phyloP scores from a whole-genome alignment of 495 filamentous ascomycete genomes.

The Podospora didyma region DNA sequence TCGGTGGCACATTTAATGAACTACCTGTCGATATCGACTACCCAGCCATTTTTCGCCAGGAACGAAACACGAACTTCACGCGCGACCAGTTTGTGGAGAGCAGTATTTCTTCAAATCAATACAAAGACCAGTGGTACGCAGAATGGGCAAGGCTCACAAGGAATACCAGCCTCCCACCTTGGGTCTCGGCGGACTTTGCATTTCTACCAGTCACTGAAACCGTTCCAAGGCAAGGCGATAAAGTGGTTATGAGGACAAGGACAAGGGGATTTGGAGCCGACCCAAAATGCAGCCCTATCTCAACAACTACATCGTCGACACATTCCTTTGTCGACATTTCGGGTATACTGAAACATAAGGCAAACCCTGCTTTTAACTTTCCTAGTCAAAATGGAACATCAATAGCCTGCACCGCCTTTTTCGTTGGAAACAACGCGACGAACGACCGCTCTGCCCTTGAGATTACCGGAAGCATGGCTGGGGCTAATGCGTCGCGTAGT shows the following conservation, averaged over 20 bases:
- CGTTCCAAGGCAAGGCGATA: not conserved
- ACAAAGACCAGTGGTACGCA: conserved; percentile 23
- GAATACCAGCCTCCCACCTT: conserved; percentile 27
- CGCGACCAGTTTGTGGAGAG: too few species aligned
- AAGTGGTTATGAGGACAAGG: not conserved
- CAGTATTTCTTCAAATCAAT: too few species aligned
- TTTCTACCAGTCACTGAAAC: conserved; percentile 33
- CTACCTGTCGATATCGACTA: not conserved
- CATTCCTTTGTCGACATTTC: too few species aligned
- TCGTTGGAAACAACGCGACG: too few species aligned
- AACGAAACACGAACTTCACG: not conserved
- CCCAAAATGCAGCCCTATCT: not conserved
- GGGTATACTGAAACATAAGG: too few species aligned
- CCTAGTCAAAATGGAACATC: too few species aligned
- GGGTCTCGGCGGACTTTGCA: conserved; percentile 26
- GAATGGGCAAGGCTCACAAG: conserved; percentile 28
- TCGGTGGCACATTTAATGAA: not conserved
- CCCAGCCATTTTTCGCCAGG: not conserved
- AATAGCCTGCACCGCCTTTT: too few species aligned
- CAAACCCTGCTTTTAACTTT: too few species aligned
- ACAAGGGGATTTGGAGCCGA: not conserved
- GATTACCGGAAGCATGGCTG: too few species aligned
- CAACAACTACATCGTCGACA: not conserved
- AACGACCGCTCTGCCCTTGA: too few species aligned
- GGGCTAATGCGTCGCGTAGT: too few species aligned